Evolutionary conservation across 2,329 filamentous ascomycete species (phyloP), one percentile per base, ranked within the genome.

Genomic region (Geosmithia putterillii): DNA sequence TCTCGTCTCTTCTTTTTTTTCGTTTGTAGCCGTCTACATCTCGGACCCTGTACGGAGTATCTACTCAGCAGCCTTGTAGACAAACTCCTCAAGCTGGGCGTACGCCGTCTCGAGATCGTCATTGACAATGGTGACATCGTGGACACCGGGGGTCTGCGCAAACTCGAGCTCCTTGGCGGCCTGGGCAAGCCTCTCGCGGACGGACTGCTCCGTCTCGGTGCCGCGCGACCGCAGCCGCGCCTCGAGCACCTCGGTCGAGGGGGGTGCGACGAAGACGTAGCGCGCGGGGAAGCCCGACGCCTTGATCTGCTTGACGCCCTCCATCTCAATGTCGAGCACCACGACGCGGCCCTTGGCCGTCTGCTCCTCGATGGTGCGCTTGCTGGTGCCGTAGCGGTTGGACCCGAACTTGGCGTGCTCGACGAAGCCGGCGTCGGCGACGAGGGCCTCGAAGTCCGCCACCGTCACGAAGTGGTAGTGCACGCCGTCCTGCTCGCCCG

Each of bases 321-420:
- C 88, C 86, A 95, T 95, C 72, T 95, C 90, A 58, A 95, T 96
- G 61, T 96, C 90, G 52, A 95, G 68, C 40, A 95, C 79, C 48
- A 89, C 90, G 37, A 88, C 77, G 55, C 73, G 74, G 17, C 80
- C 82, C 64, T 81, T 77, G 47, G 76, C 74, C 2, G 74, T 74
- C 59, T 89, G 80, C 55, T 86, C 78, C 61, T 81, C 74, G 49
- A 95, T 86, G 22, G 86, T 86, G 62, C 74, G 71, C 56, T 86
- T 80, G 58, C 79, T 86, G 5, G 88, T 95, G 45, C 89, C 89
- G 65, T 95, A 95, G 56, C 78, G 69, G 65, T 95, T 95, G 44
- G 79, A 81, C 36, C 87, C 81, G 60, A 95, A 95, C 59, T 83
- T 69, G 44, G 89, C 89, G 67, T 84, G 65, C 71, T 95, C 89